Evolutionary conservation across 2,329 filamentous ascomycete species (phyloP), one percentile per base, ranked within the genome.

Genomic region (Arthrinium phaeospermum): DNA sequence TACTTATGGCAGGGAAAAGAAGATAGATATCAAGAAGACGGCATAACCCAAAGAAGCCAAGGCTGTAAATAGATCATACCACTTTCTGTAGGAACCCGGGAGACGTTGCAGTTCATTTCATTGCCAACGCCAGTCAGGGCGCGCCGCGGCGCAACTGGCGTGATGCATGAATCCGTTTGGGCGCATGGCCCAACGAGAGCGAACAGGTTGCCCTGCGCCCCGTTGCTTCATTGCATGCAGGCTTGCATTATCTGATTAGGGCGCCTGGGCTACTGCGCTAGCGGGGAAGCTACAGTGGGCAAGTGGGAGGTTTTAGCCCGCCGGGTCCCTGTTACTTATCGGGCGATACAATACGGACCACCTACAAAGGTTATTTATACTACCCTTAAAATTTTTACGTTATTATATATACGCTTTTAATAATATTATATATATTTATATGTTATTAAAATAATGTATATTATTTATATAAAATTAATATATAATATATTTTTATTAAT

Each of bases 231-330:
- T 57, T 57, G 27, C 51, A 57, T 34, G 51, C 27, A 57, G 51
- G 27, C 51, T 14, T 57, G 51, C 51, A 57, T 57, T 57, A 57
- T 57, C 51, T 57, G 51, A 34, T 30, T 30, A 57, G 51, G 51
- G 14, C 51, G 27, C 51, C 51, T 34, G 8, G 14, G 8, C 51
- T 57, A 34, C 51, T 19, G 37, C 37, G 37, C 37, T 41, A 10
- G 37, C 37, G 37, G 51, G 51, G 27, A 19, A 34, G 10, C 24
- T 57, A 30, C 51, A 57, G 51, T 19, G 51, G 51, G 51, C 27
- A 34, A 34, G 51, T 57, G 51, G 51, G 51, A 57, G 51, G 27
- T 14, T 34, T 53, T 57, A 16, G 51, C 27, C 51, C 30, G 51
- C 24, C 27, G 30, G 30, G 51, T 19, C 51, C 51, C 16, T 57